Evolutionary conservation across 257 asterid species (phyloP), one percentile per base, ranked within the genome.

Genomic region (Solanum virginianum): DNA sequence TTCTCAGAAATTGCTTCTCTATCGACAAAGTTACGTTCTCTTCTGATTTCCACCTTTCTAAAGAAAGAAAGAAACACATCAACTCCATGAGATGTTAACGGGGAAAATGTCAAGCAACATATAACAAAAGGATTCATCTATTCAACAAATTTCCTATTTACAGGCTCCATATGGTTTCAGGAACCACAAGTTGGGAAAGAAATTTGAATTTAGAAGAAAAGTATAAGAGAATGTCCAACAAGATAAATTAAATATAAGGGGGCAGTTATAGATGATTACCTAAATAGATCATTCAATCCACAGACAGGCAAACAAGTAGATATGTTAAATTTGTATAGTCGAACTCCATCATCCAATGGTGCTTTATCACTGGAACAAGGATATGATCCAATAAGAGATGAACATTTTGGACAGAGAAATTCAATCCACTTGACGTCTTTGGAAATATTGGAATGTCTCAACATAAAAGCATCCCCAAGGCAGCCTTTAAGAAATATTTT

Each of bases 381-480:
- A 89, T 96, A 96, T 80, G 98, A 92, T 83, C 98, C 98, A 83
- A 95, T 80, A 86, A 88, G 91, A 86, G 89, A 89, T 32, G 97
- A 92, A 87, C 99, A 96, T 77, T 91, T 86, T 53, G 97, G 98
- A 89, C 98, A 96, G 65, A 84, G 87, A 82, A 88, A 91, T 79
- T 88, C 91, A 81, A 56, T 85, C 99, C 99, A 95, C 53, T 59
- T 84, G 84, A 96, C 91, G 77, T 94, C 93, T 88, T 91, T 94
- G 8, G 98, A 93, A 88, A 95, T 88, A 82, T 88, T 90, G 41
- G 97, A 93, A 65, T 97, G 90, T 85, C 89, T 89, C 83, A 91
- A 91, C 97, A 95, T 91, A 89, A 96, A 95, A 86, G 95, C 97
- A 87, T 88, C 89, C 65, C 97, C 98, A 41, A 95, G 95, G 89